Evolutionary conservation across 306 rosid genomes (phyloP).

Genomic region (Vigna hirtella): DNA sequence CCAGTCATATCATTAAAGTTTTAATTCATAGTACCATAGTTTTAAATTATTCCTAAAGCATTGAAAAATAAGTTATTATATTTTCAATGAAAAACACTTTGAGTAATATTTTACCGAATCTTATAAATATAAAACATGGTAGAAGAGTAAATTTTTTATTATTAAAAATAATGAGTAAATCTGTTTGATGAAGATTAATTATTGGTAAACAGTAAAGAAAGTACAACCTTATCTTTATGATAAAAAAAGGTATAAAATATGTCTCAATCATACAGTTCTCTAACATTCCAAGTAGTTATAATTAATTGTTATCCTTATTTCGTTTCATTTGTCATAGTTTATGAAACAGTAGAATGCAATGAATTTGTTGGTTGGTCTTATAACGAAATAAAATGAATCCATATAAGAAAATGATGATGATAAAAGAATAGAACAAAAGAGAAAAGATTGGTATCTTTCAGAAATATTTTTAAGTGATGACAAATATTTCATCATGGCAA

Average conservation of each 20-base stretch:
- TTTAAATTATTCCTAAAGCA: no score
- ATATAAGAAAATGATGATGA: neutral
- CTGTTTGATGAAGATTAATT: no score
- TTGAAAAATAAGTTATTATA: no score
- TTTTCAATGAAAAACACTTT: no score
- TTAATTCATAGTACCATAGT: no score
- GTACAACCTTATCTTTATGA: neutral
- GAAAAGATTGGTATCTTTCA: neutral
- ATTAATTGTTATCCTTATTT: neutral
- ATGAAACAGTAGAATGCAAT: neutral
- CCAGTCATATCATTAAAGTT: neutral
- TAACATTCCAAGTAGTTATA: neutral
- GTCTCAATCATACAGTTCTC: neutral
- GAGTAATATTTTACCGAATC: no score
- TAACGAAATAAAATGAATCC: neutral
- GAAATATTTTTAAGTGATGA: neutral
- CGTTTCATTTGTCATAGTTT: neutral
- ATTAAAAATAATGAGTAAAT: no score
- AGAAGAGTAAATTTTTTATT: no score
- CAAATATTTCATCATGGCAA: neutral
- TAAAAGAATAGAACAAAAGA: neutral
- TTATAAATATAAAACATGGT: no score
- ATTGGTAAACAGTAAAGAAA: no score
- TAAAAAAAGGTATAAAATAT: neutral
- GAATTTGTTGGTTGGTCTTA: neutral